Conservation (phyloP, 768 basidiomycete species). For the Suillus americanus region DNA sequence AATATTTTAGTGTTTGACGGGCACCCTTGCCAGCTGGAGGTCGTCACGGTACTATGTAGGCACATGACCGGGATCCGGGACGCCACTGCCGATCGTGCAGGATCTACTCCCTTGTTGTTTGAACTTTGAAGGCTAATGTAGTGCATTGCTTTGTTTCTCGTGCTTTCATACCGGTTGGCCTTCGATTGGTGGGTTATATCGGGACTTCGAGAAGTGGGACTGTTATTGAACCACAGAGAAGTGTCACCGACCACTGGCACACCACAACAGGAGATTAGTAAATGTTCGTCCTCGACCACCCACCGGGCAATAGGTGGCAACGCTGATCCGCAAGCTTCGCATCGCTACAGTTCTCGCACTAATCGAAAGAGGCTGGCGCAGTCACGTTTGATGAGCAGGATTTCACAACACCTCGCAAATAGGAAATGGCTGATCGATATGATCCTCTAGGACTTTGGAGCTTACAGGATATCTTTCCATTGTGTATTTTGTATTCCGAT, state of each 20-base stretch:
- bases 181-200: neutral
- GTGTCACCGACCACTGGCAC: neutral
- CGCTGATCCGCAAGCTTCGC: neutral
- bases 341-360: neutral
- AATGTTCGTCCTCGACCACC: neutral
- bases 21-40: neutral
- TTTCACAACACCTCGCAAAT: neutral
- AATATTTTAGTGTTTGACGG: neutral
- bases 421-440: neutral
- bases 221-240: neutral
- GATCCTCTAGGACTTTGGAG: neutral
- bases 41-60: neutral
- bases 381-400: neutral
- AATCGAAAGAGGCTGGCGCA: neutral
- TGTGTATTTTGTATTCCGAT: neutral
- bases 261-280: neutral
- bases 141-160: neutral
- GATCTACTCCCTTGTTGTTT: neutral
- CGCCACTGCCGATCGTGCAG: neutral
- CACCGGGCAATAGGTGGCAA: neutral
- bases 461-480: neutral
- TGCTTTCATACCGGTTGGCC: neutral
- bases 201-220: neutral
- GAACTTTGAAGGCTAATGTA: neutral
- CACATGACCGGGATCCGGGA: neutral